Evolutionary conservation across 2,329 filamentous ascomycete species (phyloP).

Genomic region (Exophiala xenobiotica): DNA sequence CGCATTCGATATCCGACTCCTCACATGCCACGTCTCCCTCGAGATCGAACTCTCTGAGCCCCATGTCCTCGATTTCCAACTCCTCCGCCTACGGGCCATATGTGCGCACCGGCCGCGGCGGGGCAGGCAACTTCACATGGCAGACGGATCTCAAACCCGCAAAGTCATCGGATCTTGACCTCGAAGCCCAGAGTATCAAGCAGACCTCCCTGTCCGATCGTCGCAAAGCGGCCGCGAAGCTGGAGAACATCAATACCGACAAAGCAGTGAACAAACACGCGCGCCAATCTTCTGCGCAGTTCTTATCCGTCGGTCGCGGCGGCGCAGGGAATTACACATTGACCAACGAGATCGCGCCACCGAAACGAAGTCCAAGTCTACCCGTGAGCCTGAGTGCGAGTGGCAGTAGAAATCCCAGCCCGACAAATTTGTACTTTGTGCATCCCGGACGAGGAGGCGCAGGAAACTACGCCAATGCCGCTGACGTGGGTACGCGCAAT

Average conservation of each 20-base stretch:
- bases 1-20: constrained; percentile 11
- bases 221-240: constrained; percentile 23
- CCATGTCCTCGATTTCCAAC: constrained; percentile 21
- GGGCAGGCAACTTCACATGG: constrained; percentile 63
- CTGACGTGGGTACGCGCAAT: constrained; percentile 11
- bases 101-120: constrained; percentile 59
- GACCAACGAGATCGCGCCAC: constrained; percentile 8
- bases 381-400: constrained; percentile 11
- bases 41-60: neutral
- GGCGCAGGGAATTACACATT: constrained; percentile 27
- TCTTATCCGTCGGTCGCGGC: constrained; percentile 23
- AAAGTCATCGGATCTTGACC: constrained; percentile 35
- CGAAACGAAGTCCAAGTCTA: constrained; percentile 21
- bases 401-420: constrained; percentile 5
- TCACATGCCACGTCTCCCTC: constrained; percentile 8
- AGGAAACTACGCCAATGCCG: constrained; percentile 52
- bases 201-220: constrained; percentile 28
- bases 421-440: constrained; percentile 15
- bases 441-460: constrained; percentile 59
- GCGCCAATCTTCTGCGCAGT: constrained; percentile 21
- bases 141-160: constrained; percentile 37
- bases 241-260: constrained; percentile 27
- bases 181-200: constrained; percentile 41
- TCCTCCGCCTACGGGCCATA: constrained; percentile 39
- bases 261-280: constrained; percentile 13